Base-by-base conservation (phyloP, 2,329 filamentous ascomycete genomes). In the Claviceps fusiformis region DNA sequence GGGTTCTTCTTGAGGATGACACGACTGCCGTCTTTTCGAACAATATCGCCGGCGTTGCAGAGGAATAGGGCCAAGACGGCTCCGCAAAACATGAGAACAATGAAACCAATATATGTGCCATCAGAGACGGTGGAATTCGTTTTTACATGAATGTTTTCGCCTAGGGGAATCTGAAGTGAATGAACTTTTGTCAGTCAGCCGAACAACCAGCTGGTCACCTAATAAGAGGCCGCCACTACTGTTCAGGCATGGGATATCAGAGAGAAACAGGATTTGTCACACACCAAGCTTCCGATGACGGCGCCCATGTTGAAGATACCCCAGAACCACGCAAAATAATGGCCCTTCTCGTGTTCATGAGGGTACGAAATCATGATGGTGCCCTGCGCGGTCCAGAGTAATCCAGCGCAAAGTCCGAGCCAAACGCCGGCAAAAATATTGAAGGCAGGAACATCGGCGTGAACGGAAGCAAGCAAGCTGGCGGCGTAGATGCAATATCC, bases 301-400 rank as follows among this genome's bases (percentile, higher is more conserved):
- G 84, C 90, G 62, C 91, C 91, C 57, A 91, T 70, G 71, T 95
- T 95, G 78, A 95, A 96, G 64, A 96, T 95, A 68, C 90, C 83
- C 91, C 91, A 95, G 73, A 95, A 95, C 74, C 83, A 84, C 58
- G 87, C 87, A 68, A 95, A 95, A 69, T 90, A 95, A 57, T 85
- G 83, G 48, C 91, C 91, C 76, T 95, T 95, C 60, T 82, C 80
- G 39, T 81, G 70, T 71, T 95, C 91, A 24, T 80, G 75, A 1
- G 90, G 90, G 68, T 95, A 95, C 45, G 87, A 83, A 82, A 95
- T 92, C 85, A 92, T 91, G 65, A 92, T 88, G 57, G 86, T 83
- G 57, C 88, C 87, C 71, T 92, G 87, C 1, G 86, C 88, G 39
- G 85, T 85, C 88, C 88, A 93, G 43, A 93, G 75, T 44, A 92